Evolutionary conservation across 495 filamentous ascomycete species (phyloP).

Genomic region (Evansstolkia leycettana): DNA sequence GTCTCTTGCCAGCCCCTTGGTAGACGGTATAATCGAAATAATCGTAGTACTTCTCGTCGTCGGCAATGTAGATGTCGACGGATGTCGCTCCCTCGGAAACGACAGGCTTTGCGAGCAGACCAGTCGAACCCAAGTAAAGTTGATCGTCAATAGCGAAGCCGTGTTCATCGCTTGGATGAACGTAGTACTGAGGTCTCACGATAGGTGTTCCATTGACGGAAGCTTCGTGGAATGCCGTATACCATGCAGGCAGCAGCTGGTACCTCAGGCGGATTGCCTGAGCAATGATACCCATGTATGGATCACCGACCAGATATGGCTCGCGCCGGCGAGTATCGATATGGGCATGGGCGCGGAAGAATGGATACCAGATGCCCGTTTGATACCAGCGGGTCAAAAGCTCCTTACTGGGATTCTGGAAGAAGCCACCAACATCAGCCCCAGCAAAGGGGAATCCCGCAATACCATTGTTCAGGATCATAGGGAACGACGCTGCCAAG

Average conservation of each 20-base stretch:
- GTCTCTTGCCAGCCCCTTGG: conserved; percentile 50
- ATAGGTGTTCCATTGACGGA: conserved; percentile 74
- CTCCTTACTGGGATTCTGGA: conserved; percentile 87
- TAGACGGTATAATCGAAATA: conserved; percentile 79
- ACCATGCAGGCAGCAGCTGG: conserved; percentile 84
- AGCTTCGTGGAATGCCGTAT: conserved; percentile 90
- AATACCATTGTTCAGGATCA: conserved; percentile 86
- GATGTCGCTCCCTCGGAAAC: conserved; percentile 57
- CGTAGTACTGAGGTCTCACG: conserved; percentile 81
- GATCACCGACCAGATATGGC: conserved; percentile 78
- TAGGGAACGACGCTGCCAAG: conserved; percentile 71
- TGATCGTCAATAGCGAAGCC: conserved; percentile 87
- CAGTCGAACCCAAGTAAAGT: conserved; percentile 77
- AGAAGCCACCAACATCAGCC: conserved; percentile 96
- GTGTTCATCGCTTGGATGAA: conserved; percentile 73
- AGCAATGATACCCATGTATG: conserved; percentile 74
- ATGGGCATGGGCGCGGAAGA: conserved; percentile 97
- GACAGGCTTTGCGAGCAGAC: conserved; percentile 80
- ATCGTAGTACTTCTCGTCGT: conserved; percentile 81
- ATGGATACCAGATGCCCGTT: conserved; percentile 92
- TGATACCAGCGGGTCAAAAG: conserved; percentile 93
- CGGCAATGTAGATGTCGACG: conserved; percentile 76
- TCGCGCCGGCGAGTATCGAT: conserved; percentile 91
- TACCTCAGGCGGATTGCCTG: conserved; percentile 83
- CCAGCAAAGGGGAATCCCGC: conserved; percentile 89